Percentiles rank a stretch among this genome's conserved stretches.
phyloP scores from a whole-genome alignment of 1,284 basidiomycete species.

The Ceratorhiza oryzae-sativae region DNA sequence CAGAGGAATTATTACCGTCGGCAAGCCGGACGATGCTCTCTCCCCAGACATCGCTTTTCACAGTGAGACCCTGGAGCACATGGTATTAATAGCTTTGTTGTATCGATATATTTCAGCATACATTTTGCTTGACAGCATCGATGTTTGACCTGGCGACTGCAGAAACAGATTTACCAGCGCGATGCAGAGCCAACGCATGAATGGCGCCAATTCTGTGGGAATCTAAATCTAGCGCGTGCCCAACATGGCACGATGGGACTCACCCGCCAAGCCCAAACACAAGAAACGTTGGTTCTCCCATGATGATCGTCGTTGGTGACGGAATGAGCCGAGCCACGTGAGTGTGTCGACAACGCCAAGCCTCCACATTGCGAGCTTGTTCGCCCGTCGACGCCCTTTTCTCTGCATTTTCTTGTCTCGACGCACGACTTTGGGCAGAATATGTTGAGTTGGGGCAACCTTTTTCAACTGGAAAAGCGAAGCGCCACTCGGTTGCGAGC shows the following conservation, averaged over 20 bases:
- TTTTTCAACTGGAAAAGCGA: neutral
- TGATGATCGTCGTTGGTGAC: constrained; percentile 7
- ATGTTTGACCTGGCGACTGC: constrained; percentile 39
- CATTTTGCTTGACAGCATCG: constrained; percentile 25
- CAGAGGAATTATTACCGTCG: constrained; percentile 17
- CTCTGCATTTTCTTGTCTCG: neutral
- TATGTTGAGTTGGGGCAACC: neutral
- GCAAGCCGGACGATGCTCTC: constrained; percentile 19
- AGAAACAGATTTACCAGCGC: constrained; percentile 29
- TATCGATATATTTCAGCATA: neutral
- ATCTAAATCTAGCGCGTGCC: neutral
- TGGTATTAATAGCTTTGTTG: too few species aligned
- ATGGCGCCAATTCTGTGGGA: constrained; percentile 29
- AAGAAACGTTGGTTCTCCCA: neutral
- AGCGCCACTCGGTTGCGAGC: neutral
- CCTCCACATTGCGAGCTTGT: neutral
- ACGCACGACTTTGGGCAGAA: neutral
- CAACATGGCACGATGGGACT: neutral
- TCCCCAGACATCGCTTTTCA: constrained; percentile 31
- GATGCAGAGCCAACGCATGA: constrained; percentile 18
- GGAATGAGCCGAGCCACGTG: constrained; percentile 8
- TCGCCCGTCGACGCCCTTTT: neutral
- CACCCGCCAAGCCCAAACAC: constrained; percentile 41
- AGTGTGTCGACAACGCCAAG: neutral
- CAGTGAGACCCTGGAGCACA: constrained; percentile 28